Conservation (phyloP, 768 basidiomycete genomes). For the Panus rudis region DNA sequence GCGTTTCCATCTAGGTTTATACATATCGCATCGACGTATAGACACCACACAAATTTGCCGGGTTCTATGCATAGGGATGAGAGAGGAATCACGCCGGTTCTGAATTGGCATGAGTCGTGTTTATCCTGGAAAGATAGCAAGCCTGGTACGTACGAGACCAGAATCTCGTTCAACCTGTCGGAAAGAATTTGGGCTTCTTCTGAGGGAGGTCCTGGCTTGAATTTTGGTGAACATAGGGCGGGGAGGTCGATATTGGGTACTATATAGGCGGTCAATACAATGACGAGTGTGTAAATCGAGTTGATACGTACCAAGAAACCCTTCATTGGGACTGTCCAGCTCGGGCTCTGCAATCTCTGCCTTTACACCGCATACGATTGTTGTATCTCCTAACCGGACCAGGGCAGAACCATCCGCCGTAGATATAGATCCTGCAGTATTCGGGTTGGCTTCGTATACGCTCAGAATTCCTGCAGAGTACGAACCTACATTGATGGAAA, state of each 20-base stretch:
- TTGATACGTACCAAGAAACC: constrained; percentile 66
- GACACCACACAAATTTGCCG: constrained; percentile 79
- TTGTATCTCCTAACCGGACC: constrained; percentile 88
- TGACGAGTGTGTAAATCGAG: not conserved
- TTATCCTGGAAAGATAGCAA: not conserved
- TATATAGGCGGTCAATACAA: constrained; percentile 21
- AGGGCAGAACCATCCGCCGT: constrained; percentile 93
- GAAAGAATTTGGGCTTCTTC: constrained; percentile 94
- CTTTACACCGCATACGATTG: constrained; percentile 92
- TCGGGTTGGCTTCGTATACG: not conserved
- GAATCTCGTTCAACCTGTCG: constrained; percentile 68
- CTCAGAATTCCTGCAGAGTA: constrained; percentile 7
- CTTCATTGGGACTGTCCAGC: constrained; percentile 62
- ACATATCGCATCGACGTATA: constrained; percentile 93
- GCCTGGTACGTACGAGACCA: constrained; percentile 53
- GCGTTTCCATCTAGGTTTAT: constrained; percentile 97
- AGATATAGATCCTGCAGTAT: constrained; percentile 74
- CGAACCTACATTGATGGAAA: constrained; percentile 76
- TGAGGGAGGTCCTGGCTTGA: constrained; percentile 91
- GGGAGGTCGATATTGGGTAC: constrained; percentile 95
- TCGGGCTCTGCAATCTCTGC: constrained; percentile 93
- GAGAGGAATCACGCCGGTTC: constrained; percentile 60
- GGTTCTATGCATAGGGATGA: constrained; percentile 72
- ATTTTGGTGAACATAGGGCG: constrained; percentile 86
- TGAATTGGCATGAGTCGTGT: constrained; percentile 22